Percentiles rank a stretch among this genome's conserved stretches.
Conservation (phyloP, 805 yeast genomes). For the Kodamaea nitidulidarum region DNA sequence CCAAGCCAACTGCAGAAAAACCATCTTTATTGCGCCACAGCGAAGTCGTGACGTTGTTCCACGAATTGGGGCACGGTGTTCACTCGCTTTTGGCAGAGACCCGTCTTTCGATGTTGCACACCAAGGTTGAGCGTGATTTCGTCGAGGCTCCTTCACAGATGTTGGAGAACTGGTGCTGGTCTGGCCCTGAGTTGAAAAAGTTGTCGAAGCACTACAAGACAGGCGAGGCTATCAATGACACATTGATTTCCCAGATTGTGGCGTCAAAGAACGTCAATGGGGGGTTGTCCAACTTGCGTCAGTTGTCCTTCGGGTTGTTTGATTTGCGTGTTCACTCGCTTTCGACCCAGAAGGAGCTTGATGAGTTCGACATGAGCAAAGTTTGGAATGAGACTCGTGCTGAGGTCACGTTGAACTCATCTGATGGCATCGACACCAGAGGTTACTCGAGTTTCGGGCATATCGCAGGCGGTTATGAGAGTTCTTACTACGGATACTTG, state of each 20-base stretch:
- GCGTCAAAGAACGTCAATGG: slow-evolving; percentile 72
- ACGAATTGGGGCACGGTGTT: slow-evolving; percentile 86
- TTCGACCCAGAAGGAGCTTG: slow-evolving; percentile 37
- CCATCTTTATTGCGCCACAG: slow-evolving; percentile 74
- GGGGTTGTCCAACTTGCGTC: slow-evolving; percentile 68
- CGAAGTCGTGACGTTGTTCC: slow-evolving; percentile 82
- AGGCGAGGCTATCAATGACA: slow-evolving; percentile 54
- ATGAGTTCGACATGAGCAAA: slow-evolving; percentile 43
- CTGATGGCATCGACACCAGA: slow-evolving; percentile 51
- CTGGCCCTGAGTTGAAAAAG: slow-evolving; percentile 50
- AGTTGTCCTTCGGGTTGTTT: slow-evolving; percentile 72
- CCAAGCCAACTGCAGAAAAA: slow-evolving; percentile 63
- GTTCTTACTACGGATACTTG: slow-evolving; percentile 82
- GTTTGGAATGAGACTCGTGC: slow-evolving; percentile 67
- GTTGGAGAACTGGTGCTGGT: slow-evolving; percentile 89
- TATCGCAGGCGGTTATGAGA: slow-evolving; percentile 76
- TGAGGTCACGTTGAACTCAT: slow-evolving; percentile 55
- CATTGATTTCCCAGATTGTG: slow-evolving; percentile 53
- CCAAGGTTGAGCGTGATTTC: slow-evolving; percentile 77
- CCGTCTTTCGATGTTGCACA: slow-evolving; percentile 60
- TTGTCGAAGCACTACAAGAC: slow-evolving; percentile 66
- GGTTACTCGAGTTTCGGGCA: slow-evolving; percentile 81
- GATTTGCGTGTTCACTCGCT: slow-evolving; percentile 69
- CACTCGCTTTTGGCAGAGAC: slow-evolving; percentile 72
- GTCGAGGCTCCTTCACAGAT: slow-evolving; percentile 91